Conservation (phyloP, 352 stramenopile genomes). For the Phytophthora sansomeana region DNA sequence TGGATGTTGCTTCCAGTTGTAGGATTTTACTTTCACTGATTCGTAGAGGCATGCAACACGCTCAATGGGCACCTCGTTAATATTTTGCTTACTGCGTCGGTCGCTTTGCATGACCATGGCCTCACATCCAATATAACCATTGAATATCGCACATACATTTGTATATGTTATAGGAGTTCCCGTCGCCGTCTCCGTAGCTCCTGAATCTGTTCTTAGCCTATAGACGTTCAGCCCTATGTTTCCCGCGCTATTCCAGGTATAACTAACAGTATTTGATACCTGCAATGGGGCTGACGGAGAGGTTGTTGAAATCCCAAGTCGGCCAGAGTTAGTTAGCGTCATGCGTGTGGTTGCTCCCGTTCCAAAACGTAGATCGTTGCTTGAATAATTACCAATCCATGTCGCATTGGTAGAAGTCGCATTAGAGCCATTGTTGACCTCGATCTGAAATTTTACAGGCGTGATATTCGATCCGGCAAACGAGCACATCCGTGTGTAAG, state of each 20-base stretch:
- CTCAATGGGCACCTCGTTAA: conserved; percentile 2
- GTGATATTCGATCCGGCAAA: neutral
- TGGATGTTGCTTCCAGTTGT: conserved; percentile 15
- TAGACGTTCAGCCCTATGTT: neutral
- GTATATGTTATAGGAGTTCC: neutral
- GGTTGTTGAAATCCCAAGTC: neutral
- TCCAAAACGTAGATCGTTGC: conserved; percentile 7
- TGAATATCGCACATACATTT: neutral
- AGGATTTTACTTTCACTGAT: conserved; percentile 19
- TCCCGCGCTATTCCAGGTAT: neutral
- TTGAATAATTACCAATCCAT: conserved; percentile 1
- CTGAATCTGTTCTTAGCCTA: neutral
- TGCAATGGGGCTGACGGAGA: neutral
- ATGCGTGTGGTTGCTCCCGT: neutral
- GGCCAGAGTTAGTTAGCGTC: neutral
- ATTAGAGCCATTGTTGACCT: conserved; percentile 4
- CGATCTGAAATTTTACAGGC: neutral
- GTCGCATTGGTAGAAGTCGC: neutral
- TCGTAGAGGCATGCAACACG: too few relatives aligned
- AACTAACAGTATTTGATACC: neutral
- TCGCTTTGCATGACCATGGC: conserved; percentile 11
- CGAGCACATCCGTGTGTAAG: neutral
- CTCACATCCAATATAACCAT: neutral
- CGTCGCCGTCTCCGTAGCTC: neutral
- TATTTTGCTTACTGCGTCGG: conserved; percentile 15